Evolutionary conservation across 164 flowering plant genomes (phyloP).

Genomic region (Kingdonia uniflora): DNA sequence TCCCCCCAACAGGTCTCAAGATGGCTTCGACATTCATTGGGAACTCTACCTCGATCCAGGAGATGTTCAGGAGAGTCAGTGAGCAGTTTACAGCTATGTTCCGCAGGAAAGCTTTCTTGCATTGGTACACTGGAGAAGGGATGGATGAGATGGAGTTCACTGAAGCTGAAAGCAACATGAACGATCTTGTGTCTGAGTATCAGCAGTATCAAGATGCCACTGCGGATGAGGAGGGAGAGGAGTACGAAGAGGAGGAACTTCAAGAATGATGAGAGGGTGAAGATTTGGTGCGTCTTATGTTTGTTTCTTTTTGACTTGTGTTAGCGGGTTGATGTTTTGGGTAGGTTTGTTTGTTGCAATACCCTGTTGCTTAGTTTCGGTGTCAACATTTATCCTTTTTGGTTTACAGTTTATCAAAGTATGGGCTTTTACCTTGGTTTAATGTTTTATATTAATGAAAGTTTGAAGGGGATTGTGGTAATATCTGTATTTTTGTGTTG

Average conservation of each 20-base stretch:
- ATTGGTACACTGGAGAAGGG: conserved; percentile 43
- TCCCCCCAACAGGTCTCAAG: conserved; percentile 38
- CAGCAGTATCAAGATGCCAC: conserved; percentile 44
- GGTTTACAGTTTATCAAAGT: no score
- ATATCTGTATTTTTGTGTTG: no score
- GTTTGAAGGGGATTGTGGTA: no score
- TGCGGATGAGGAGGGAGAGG: conserved; percentile 40
- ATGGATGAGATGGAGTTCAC: conserved; percentile 47
- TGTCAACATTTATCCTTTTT: not conserved
- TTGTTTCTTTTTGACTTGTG: not conserved
- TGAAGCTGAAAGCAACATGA: conserved; percentile 41
- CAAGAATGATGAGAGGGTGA: conserved; percentile 1
- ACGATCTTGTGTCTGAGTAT: conserved; percentile 40
- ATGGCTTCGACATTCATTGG: conserved; percentile 46
- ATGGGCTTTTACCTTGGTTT: no score
- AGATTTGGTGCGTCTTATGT: not conserved
- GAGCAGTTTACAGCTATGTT: conserved; percentile 55
- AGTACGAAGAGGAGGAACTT: conserved; percentile 16
- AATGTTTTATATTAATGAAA: no score
- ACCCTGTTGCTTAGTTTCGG: not conserved
- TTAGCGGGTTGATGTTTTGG: not conserved
- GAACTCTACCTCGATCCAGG: conserved; percentile 42
- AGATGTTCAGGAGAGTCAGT: conserved; percentile 44
- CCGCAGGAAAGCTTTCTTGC: conserved; percentile 49
- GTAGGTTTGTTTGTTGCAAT: conserved; percentile 1